These are phyloP conservation scores for Fusarium sp. DNA, from an alignment of 2,329 filamentous ascomycete species.

Conservation along the genomic window DNA sequence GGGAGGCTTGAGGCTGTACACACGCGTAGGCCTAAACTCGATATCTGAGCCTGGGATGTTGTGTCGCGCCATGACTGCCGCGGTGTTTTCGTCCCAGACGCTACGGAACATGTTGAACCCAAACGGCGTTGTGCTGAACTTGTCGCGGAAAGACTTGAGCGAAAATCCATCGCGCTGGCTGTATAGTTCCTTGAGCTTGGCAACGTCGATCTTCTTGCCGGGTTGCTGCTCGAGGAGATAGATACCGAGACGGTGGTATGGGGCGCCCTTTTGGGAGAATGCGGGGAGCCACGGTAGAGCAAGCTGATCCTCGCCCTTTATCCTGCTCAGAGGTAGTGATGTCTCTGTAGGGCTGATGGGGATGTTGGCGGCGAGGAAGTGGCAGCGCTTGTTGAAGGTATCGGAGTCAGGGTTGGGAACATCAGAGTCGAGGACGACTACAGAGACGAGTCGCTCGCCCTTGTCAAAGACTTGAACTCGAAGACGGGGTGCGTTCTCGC, in stretches of 20 bases:
- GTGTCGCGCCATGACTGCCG: conserved; percentile 84
- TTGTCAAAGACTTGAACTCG: conserved; percentile 86
- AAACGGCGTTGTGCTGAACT: conserved; percentile 74
- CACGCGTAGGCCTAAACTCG: conserved; percentile 83
- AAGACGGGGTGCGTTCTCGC: conserved; percentile 77
- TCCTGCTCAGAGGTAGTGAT: conserved; percentile 70
- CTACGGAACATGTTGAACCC: conserved; percentile 90
- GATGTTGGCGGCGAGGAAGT: conserved; percentile 81
- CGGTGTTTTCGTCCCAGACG: conserved; percentile 88
- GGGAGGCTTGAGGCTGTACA: conserved; percentile 72
- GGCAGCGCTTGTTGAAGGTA: conserved; percentile 81
- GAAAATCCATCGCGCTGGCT: conserved; percentile 72
- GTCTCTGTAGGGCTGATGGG: conserved; percentile 62
- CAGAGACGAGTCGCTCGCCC: conserved; percentile 82
- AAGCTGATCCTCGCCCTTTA: conserved; percentile 71
- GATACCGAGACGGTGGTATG: conserved; percentile 88
- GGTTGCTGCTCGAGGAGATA: conserved; percentile 84
- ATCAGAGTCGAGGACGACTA: conserved; percentile 89
- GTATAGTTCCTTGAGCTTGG: conserved; percentile 64
- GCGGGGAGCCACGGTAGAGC: conserved; percentile 85
- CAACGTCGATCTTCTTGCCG: conserved; percentile 65
- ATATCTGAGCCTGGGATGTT: conserved; percentile 79
- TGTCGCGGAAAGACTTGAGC: conserved; percentile 77
- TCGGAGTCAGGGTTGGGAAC: conserved; percentile 83
- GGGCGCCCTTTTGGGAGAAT: conserved; percentile 86